Evolutionary conservation across 768 basidiomycete species (phyloP), one percentile per base, ranked within the genome.

Genomic region (Lenzites betulinus): DNA sequence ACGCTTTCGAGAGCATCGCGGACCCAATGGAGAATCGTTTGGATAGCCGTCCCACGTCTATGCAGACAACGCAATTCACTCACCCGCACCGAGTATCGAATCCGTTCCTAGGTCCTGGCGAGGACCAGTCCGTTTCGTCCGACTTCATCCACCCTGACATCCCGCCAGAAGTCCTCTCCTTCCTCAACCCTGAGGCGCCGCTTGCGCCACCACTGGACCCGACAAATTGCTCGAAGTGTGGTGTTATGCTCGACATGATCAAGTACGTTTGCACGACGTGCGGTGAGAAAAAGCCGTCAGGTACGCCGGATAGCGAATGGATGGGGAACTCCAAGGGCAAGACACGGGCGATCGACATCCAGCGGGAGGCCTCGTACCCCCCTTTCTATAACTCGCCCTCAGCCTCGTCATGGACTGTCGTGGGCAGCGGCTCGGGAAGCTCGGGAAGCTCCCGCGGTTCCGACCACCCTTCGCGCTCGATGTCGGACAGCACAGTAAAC

Each of bases 181-280:
- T 69, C 51, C 61, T 70, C 58, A 77, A 77, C 1, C 75, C 80
- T 3, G 68, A 75, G 1, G 82, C 88, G 22, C 83, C 88, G 9
- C 77, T 81, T 5, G 82, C 87, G n/a, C 83, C 88, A 12, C 78
- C 82, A 8, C 82, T 83, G 25, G 79, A 81, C 47, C 81, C 91
- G 18, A 93, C 93, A 1, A 83, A 85, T 50, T 98, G 95, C 73
- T 94, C 93, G 0, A 83, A 84, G 47, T 98, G 95, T 66, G 89
- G 89, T 15, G 72, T 79, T 0, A 68, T 86, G 7, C 77, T 98
- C 20, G 89, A 93, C 52, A 81, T 84, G n/a, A 85, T 96, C 71
- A 87, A 92, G 47, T 97, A 98, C 71, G 88, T 95, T 15, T 98
- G 95, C 69, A 81, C 88, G 4, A 89, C 87, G 23, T 96, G 95